Base-by-base conservation (phyloP, 192 early-diverging fungal species). In the Coemansia sp. region DNA sequence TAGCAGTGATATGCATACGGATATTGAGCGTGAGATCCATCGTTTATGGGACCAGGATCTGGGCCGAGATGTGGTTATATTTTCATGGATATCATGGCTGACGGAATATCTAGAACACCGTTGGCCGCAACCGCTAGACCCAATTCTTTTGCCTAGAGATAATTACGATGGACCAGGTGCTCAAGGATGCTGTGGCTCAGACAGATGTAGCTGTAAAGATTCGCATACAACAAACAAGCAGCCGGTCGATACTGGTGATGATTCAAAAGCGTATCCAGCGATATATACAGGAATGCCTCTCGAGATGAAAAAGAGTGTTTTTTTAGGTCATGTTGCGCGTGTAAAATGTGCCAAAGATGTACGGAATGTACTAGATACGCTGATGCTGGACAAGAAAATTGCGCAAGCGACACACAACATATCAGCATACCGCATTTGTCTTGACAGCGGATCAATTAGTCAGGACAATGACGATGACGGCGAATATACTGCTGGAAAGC, bases 381-480 rank as follows among this genome's bases (percentile, higher is more conserved):
- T 81, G 46, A 71, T 89, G 66, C 80, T 84, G 51, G 87, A 95
- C 71, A 92, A 87, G 66, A 89, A 88, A 49, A 89, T 95, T 35
- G 86, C 89, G 4, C 86, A 87, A 61, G 94, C 95, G 0, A 93
- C 95, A 2, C 95, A 97, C 81, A 94, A 94, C 67, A 96, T 96
- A 34, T 68, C 88, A 61, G 95, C 95, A 2, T 97, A 93, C 67
- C 87, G 94, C 8, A 87, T 97, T 48, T 78, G 81, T 16, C 58
- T 87, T 9, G 65, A 71, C 20, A 68, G 40, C 33, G 75, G 71
- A 1, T 73, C 75, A 20, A 65, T 82, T 20, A 72, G 71, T 40
- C 90, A 93, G 72, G 90, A 92, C 57, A 92, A 91, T 66, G 95
- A 97, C 71, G 95, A 97, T 72, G 94, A 97, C 53, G 95, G 95